Conservation (phyloP, 495 filamentous ascomycete species). For the Lophium mytilinum region DNA sequence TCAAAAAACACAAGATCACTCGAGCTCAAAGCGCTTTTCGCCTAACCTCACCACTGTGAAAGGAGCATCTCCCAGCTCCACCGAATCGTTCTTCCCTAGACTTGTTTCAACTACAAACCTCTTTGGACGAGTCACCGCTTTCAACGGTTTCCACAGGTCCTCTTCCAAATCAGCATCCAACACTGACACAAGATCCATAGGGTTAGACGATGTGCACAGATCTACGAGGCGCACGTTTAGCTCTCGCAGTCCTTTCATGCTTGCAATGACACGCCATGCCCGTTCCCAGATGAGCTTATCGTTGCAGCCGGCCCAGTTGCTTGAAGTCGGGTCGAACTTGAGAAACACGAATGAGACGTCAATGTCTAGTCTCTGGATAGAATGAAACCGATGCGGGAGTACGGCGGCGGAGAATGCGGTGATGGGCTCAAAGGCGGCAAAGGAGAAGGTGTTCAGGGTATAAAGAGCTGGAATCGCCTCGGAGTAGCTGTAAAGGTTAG, state of each 20-base stretch:
- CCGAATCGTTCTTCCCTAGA: neutral
- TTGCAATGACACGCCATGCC: neutral
- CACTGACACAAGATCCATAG: neutral
- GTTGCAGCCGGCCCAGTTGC: neutral
- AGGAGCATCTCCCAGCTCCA: neutral
- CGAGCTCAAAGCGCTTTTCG: no score
- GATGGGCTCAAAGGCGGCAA: neutral
- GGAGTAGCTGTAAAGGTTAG: neutral
- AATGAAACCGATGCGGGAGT: neutral
- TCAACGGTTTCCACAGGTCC: neutral
- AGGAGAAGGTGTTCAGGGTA: neutral
- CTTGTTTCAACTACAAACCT: neutral
- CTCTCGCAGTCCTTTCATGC: neutral
- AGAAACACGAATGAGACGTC: neutral
- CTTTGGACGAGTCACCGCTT: neutral
- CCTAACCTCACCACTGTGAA: neutral
- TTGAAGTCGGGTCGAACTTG: neutral
- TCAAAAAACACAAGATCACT: no score
- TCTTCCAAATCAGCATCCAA: neutral
- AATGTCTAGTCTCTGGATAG: neutral
- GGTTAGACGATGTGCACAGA: neutral
- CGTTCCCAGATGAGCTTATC: slow-evolving; percentile 1
- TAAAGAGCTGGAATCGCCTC: neutral
- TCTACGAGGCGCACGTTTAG: neutral
- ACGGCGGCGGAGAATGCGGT: neutral